Conservation (phyloP, 2,329 filamentous ascomycete genomes). For the Diaporthe capsici region DNA sequence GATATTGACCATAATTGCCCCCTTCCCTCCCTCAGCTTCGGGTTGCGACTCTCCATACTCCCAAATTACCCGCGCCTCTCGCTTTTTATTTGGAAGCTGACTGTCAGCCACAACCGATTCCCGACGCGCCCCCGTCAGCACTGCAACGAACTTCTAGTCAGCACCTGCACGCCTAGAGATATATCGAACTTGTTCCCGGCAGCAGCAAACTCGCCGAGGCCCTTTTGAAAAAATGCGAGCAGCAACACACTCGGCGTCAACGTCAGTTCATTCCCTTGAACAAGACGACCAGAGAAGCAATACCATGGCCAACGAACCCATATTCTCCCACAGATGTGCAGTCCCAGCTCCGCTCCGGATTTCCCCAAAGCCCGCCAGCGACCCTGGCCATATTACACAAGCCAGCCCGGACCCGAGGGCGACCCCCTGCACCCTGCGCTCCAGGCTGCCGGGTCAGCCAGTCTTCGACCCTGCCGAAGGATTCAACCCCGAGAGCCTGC, state of each 20-base stretch:
- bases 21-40: not conserved
- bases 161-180: not conserved
- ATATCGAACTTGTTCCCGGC: conserved; percentile 19
- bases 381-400: not conserved
- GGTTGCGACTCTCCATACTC: not conserved
- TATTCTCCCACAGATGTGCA: conserved; percentile 13
- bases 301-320: conserved; percentile 16
- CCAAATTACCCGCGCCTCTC: not conserved
- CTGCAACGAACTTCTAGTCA: not conserved
- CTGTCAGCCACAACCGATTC: conserved; percentile 4
- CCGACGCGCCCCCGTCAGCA: conserved; percentile 13
- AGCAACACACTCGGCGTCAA: not conserved
- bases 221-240: not conserved
- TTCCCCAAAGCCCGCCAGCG: conserved; percentile 5
- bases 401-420: conserved; percentile 2
- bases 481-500: conserved; percentile 19
- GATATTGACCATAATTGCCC: conserved; percentile 11
- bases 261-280: not conserved
- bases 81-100: not conserved
- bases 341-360: conserved; percentile 33
- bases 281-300: not conserved
- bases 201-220: not conserved
- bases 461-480: conserved; percentile 29
- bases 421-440: conserved; percentile 21
- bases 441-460: conserved; percentile 33